Evolutionary conservation across 108 stramenopile genomes (phyloP).

Genomic region (Chaetoceros muelleri): DNA sequence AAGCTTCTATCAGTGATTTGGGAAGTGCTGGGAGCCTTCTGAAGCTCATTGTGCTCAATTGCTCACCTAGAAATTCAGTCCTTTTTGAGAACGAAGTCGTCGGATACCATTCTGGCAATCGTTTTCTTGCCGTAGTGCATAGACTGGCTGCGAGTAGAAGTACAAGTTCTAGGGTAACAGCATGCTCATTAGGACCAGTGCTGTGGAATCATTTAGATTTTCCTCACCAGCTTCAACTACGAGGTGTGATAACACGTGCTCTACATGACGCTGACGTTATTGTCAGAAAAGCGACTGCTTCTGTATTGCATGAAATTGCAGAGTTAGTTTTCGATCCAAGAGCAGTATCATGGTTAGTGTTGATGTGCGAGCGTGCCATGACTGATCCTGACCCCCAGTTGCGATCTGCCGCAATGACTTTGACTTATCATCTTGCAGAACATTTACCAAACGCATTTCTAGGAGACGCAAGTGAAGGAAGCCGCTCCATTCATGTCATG

Average conservation of each 20-base stretch:
- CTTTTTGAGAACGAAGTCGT: slow-evolving; percentile 24
- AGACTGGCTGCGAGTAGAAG: slow-evolving; percentile 77
- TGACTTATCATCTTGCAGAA: slow-evolving; percentile 84
- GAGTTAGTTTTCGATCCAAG: slow-evolving; percentile 75
- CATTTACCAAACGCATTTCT: slow-evolving; percentile 85
- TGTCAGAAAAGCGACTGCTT: slow-evolving; percentile 78
- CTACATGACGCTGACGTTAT: slow-evolving; percentile 82
- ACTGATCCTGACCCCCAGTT: slow-evolving; percentile 85
- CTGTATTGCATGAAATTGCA: slow-evolving; percentile 81
- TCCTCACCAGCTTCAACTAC: slow-evolving; percentile 80
- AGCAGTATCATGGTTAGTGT: slow-evolving; percentile 77
- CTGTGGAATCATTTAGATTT: slow-evolving; percentile 84
- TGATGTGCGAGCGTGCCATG: slow-evolving; percentile 89
- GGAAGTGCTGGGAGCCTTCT: slow-evolving; percentile 77
- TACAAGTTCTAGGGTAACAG: slow-evolving; percentile 69
- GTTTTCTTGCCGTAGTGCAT: slow-evolving; percentile 77
- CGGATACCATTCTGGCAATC: slow-evolving; percentile 59
- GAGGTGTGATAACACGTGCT: slow-evolving; percentile 83
- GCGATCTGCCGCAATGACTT: slow-evolving; percentile 79
- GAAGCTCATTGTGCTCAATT: slow-evolving; percentile 75
- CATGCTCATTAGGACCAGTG: slow-evolving; percentile 78
- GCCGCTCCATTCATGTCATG: slow-evolving; percentile 60
- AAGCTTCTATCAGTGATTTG: slow-evolving; percentile 58
- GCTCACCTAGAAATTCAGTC: slow-evolving; percentile 35
- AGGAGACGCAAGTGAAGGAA: slow-evolving; percentile 82